Evolutionary conservation across 2,329 filamentous ascomycete genomes (phyloP), one percentile per base, ranked within the genome.

Genomic region (Aureobasidium sp.): DNA sequence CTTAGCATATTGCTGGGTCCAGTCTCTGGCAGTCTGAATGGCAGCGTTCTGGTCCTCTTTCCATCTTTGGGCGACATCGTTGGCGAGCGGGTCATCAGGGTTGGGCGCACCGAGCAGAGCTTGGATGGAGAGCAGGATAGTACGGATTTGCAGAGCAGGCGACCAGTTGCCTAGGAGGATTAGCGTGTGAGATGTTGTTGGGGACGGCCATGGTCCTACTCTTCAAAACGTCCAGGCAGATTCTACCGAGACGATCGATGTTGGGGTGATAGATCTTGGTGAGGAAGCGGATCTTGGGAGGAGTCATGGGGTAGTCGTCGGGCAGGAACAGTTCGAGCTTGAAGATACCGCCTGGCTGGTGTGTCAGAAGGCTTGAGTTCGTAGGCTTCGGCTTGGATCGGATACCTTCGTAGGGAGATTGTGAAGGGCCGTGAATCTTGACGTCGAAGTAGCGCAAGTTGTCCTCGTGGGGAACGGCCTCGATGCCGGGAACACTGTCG

Each of bases 211-310:
- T 27, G 8, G 24, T 14, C 66, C 9, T 79, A 96, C 94, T 96
- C 81, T 99, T 99, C 62, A 99, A 79, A 37, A 99, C 94, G 73
- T 99, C 94, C 54, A 99, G 79, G 73, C 95, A 99, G 77, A 99
- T 99, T 64, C 94, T 89, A 64, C 94, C 94, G 2, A 99, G 85
- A 77, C 95, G 95, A 75, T 99, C 94, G 69, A 99, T 97, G 75
- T 99, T 99, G 58, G 94, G 94, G 75, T 99, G 95, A 77, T 97
- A 99, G 75, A 99, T 97, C 79, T 96, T 97, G 69, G 95, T 99
- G 57, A 99, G 82, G 77, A 99, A 99, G 61, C 94, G 90, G 72
- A 99, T 97, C 81, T 97, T 97, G 49, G 94, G 94, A 60, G 94
- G 93, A 37, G 91, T 96, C 94, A 99, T 99, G 45, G 94, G 94